These are phyloP conservation scores for Hirschioporus abietinus DNA, from an alignment of 768 basidiomycete species.

Conservation along the genomic window DNA sequence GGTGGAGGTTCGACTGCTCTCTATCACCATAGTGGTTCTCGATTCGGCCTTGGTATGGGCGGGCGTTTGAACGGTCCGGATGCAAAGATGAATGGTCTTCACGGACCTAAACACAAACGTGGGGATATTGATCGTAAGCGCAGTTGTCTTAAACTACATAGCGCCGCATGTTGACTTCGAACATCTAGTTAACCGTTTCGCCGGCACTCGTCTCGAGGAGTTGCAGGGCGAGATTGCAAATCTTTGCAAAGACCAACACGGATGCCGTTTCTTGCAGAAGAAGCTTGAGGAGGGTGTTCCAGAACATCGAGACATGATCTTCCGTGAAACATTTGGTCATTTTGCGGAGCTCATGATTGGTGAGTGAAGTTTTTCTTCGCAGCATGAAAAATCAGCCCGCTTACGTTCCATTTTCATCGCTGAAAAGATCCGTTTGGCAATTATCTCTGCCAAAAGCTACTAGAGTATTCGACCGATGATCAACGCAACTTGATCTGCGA, in stretches of 20 bases:
- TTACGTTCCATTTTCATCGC: constrained; percentile 12
- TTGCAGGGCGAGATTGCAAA: constrained; percentile 90
- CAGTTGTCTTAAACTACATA: constrained; percentile 18
- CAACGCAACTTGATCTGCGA: constrained; percentile 96
- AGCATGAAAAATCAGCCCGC: constrained; percentile 2
- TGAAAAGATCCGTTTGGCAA: constrained; percentile 92
- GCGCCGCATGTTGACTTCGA: background rate
- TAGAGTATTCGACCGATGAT: constrained; percentile 96
- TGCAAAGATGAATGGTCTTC: constrained; percentile 82
- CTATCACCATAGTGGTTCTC: constrained; percentile 72
- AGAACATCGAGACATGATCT: constrained; percentile 99
- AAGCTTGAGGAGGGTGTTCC: constrained; percentile 94
- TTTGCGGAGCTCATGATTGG: constrained; percentile 99
- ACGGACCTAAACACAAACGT: constrained; percentile 92
- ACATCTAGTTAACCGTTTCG: constrained; percentile 84
- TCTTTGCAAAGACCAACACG: constrained; percentile 98
- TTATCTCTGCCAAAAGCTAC: constrained; percentile 95
- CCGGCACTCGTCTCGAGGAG: constrained; percentile 93
- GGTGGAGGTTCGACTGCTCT: constrained; percentile 63
- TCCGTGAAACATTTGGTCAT: constrained; percentile 95
- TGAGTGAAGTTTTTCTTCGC: constrained; percentile 25
- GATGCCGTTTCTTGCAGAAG: constrained; percentile 97
- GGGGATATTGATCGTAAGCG: constrained; percentile 88
- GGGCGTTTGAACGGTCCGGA: constrained; percentile 52
- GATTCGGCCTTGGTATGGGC: constrained; percentile 66